These are phyloP conservation scores for Peronospora destructor DNA, from an alignment of 352 stramenopile genomes.

Conservation along the genomic window DNA sequence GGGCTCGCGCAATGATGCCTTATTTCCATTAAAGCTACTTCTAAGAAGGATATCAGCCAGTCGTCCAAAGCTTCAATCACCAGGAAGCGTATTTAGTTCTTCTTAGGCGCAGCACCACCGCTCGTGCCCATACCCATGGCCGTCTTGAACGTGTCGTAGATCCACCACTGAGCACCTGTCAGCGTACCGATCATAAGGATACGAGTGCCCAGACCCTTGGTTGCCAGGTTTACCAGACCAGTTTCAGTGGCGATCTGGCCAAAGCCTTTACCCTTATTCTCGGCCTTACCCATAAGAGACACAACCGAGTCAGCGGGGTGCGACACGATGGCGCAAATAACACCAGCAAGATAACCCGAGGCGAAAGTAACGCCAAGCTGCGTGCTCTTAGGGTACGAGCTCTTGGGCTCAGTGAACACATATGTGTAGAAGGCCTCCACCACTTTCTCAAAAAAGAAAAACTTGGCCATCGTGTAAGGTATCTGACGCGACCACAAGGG, in stretches of 20 bases:
- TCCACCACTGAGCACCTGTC: conserved; percentile 95
- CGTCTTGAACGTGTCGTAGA: conserved; percentile 95
- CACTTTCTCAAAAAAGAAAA: conserved; percentile 95
- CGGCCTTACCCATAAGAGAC: conserved; percentile 92
- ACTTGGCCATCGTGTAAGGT: conserved; percentile 99
- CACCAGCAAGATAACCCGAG: conserved; percentile 98
- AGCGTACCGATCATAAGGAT: conserved; percentile 96
- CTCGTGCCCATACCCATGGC: conserved; percentile 88
- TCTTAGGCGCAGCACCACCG: conserved; percentile 65
- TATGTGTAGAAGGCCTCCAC: conserved; percentile 85
- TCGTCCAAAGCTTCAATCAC: not conserved
- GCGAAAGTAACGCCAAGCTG: conserved; percentile 95
- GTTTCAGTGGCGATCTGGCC: conserved; percentile 82
- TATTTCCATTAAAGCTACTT: not conserved
- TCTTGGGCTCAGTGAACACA: conserved; percentile 88
- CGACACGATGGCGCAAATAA: conserved; percentile 98
- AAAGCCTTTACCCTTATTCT: conserved; percentile 89
- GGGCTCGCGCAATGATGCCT: not conserved
- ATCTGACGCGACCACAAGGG: conserved; percentile 90
- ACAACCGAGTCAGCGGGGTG: conserved; percentile 98
- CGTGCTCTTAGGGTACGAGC: conserved; percentile 87
- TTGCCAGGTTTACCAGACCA: conserved; percentile 70
- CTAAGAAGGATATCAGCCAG: not conserved
- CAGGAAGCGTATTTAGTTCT: conserved; percentile 41
- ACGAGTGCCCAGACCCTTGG: conserved; percentile 87